phyloP scores from a whole-genome alignment of 257 asterid genomes.

The Scutellaria minor region DNA sequence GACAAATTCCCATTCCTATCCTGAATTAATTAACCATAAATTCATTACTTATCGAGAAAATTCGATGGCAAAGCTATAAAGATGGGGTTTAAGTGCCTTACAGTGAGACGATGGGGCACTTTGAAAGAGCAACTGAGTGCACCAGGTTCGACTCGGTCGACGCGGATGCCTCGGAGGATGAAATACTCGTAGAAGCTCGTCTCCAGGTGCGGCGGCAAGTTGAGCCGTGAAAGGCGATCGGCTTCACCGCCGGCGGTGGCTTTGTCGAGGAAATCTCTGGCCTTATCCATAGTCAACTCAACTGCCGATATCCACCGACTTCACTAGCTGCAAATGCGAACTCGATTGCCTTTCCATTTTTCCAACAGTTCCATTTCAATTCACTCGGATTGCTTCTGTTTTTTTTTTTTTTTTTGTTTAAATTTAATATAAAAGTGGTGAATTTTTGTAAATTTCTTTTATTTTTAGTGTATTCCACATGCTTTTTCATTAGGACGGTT shows the following conservation, averaged over 20 bases:
- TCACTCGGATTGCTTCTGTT: no score
- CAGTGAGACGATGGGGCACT: slow-evolving; percentile 84
- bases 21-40: slow-evolving; percentile 35
- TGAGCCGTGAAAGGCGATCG: slow-evolving; percentile 47
- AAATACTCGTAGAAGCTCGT: slow-evolving; percentile 79
- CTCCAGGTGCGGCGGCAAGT: slow-evolving; percentile 52
- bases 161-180: slow-evolving; percentile 69
- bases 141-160: slow-evolving; percentile 67
- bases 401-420: no score
- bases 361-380: no score
- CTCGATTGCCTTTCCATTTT: no score
- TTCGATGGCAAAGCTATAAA: not conserved
- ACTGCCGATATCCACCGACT: not conserved
- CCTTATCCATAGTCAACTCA: slow-evolving; percentile 50
- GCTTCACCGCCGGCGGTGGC: slow-evolving; percentile 40
- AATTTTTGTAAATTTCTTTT: no score
- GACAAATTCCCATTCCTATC: slow-evolving; percentile 65
- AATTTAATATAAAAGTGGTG: no score
- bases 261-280: slow-evolving; percentile 48
- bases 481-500: no score
- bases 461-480: no score
- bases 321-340: no score
- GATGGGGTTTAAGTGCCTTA: slow-evolving; percentile 31
- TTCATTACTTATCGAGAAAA: not conserved
- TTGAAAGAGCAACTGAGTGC: slow-evolving; percentile 61